A percentile compares a stretch with the other conserved stretches of the same genome.
Conservation (phyloP, 2,329 filamentous ascomycete genomes). For the Colletotrichum nymphaeae region DNA sequence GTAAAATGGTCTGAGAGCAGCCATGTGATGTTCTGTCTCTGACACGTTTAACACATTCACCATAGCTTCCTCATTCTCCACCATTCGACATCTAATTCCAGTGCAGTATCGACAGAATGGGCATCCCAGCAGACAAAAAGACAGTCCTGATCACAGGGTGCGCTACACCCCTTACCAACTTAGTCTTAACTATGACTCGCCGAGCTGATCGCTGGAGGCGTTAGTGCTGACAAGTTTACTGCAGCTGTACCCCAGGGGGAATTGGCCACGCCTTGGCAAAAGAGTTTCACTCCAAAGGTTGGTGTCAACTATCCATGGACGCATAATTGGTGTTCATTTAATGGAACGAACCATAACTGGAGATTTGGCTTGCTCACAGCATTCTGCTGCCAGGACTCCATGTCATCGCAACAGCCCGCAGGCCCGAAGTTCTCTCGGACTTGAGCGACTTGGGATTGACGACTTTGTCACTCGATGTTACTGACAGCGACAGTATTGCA, state of each 20-base stretch:
- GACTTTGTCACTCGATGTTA: conserved; percentile 65
- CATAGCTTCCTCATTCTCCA: background rate
- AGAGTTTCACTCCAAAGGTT: conserved; percentile 65
- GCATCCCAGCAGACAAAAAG: conserved; percentile 44
- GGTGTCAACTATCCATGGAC: conserved; percentile 2
- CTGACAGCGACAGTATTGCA: conserved; percentile 61
- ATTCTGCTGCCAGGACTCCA: conserved; percentile 53
- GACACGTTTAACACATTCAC: background rate
- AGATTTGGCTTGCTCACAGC: background rate
- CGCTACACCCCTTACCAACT: conserved; percentile 20
- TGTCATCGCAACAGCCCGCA: conserved; percentile 68
- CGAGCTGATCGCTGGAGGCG: background rate
- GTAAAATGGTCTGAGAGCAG: background rate
- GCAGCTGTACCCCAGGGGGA: conserved; percentile 67
- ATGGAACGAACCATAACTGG: background rate
- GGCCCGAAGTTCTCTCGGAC: conserved; percentile 57
- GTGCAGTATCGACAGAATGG: background rate
- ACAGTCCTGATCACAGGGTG: conserved; percentile 64
- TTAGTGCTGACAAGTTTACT: background rate
- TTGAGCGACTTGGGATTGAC: conserved; percentile 61
- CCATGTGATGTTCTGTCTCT: background rate
- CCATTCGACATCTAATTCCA: background rate
- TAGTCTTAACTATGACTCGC: background rate
- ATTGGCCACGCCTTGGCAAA: conserved; percentile 66
- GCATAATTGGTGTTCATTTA: background rate